These are phyloP conservation scores for Pseudozyma sp. DNA, from an alignment of 1,284 basidiomycete species.

Conservation along the genomic window DNA sequence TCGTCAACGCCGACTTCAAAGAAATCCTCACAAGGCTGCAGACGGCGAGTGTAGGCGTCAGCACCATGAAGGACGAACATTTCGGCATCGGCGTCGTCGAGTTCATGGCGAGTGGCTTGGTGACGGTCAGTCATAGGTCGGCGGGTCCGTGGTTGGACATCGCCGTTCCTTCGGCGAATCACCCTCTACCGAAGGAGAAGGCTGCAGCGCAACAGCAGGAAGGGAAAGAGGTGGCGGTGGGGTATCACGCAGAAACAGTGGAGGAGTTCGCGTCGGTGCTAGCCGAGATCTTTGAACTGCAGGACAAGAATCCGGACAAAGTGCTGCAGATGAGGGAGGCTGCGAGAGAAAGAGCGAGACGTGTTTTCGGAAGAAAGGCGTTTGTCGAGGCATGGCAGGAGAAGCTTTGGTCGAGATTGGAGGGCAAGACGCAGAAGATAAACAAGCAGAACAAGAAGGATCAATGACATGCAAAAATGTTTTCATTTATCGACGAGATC, in stretches of 20 bases:
- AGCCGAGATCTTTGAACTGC: slow-evolving; percentile 76
- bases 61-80: slow-evolving; percentile 98
- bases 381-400: slow-evolving; percentile 38
- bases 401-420: slow-evolving; percentile 30
- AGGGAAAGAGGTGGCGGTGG: background rate
- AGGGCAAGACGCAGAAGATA: slow-evolving; percentile 1
- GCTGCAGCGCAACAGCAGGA: no score
- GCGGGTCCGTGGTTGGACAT: slow-evolving; percentile 93
- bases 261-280: slow-evolving; percentile 80
- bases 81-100: slow-evolving; percentile 99
- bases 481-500: background rate
- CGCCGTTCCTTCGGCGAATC: slow-evolving; percentile 72
- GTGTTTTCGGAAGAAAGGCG: slow-evolving; percentile 44
- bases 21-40: slow-evolving; percentile 79
- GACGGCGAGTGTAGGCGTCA: slow-evolving; percentile 83
- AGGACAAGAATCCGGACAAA: slow-evolving; percentile 72
- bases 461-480: slow-evolving; percentile 3
- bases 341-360: slow-evolving; percentile 72
- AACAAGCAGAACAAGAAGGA: slow-evolving; percentile 5
- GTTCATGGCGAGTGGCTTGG: slow-evolving; percentile 92
- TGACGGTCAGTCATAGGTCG: slow-evolving; percentile 91
- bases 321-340: slow-evolving; percentile 6
- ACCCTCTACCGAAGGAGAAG: background rate
- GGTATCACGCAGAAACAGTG: slow-evolving; percentile 73
- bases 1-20: slow-evolving; percentile 84